Evolutionary conservation across 768 basidiomycete species (phyloP), one percentile per base, ranked within the genome.

Genomic region (Calocybe cyanea): DNA sequence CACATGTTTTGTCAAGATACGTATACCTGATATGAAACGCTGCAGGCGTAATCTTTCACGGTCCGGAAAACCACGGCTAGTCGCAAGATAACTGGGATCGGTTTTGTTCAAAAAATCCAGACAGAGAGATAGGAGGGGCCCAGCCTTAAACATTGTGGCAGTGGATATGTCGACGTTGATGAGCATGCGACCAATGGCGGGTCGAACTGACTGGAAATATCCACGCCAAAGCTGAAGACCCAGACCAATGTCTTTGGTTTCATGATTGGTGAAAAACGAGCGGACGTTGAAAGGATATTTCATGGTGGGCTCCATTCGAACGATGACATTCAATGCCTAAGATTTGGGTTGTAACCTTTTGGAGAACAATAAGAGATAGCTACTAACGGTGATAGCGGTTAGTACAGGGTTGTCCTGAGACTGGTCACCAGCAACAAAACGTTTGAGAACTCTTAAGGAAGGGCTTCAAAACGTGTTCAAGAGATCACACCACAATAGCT

Each of bases 141-240:
- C 84, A 0, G 72, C 57, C 55, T 79, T 79, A 60, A 82, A 86
- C 85, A 87, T 87, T 0, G 78, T 72, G 0, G 80, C 85, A 0
- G 85, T 85, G 2, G 77, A 80, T 43, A 86, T 87, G 49, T 87
- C 85, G 53, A 87, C 72, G 42, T 87, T 87, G 58, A 87, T 75
- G 13, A 67, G 61, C 66, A 87, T 76, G 4, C 65, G 66, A 2
- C 76, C 77, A 25, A 76, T 72, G 0, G 75, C 82, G 13, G 84
- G 85, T 13, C 85, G 71, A 7, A 85, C 75, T 0, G 80, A 82
- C 56, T 85, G 85, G 61, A 86, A 87, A 47, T 85, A 87, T 0
- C 84, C 85, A 2, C 85, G 73, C 84, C 85, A 86, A 2, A 87
- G 64, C 10, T 76, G 68, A 4, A 87, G 68, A 1, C 84, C 85